These are phyloP conservation scores for Scortechinia acanthostroma DNA, from an alignment of 2,329 filamentous ascomycete species.

Conservation along the genomic window DNA sequence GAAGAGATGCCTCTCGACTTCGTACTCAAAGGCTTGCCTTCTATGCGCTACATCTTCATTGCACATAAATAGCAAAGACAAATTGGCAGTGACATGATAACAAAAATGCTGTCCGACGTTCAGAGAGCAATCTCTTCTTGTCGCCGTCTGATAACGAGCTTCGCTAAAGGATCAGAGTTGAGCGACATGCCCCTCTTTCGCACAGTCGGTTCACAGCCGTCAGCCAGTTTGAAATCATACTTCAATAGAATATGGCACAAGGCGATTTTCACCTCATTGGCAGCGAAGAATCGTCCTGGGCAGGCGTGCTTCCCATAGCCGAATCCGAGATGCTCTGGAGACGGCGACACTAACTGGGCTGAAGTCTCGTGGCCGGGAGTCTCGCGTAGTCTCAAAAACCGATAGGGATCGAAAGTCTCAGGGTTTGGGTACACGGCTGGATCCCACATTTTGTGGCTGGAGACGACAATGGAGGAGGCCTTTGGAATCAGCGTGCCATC, in stretches of 20 bases:
- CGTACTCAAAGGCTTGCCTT: too few relatives aligned
- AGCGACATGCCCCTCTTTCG: neutral
- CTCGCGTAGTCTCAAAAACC: neutral
- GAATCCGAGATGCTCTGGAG: neutral
- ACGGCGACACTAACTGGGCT: neutral
- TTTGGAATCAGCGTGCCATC: neutral
- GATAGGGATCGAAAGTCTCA: neutral
- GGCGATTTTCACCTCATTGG: constrained; percentile 11
- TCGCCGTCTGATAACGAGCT: neutral
- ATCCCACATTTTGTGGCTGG: neutral
- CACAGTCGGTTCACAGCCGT: neutral
- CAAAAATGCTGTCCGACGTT: too few relatives aligned
- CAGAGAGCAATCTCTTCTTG: neutral
- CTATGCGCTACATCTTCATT: too few relatives aligned
- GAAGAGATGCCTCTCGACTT: too few relatives aligned
- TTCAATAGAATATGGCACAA: constrained; percentile 8
- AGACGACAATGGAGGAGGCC: neutral
- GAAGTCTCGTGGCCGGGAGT: neutral
- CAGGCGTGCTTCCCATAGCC: neutral
- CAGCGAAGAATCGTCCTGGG: constrained; percentile 12
- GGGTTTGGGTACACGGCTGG: neutral
- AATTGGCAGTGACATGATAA: too few relatives aligned
- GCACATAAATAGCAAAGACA: neutral
- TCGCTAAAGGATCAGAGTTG: neutral
- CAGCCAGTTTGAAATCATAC: constrained; percentile 10